These are phyloP conservation scores for Aspergillus felis DNA, from an alignment of 2,329 filamentous ascomycete species.

Conservation along the genomic window DNA sequence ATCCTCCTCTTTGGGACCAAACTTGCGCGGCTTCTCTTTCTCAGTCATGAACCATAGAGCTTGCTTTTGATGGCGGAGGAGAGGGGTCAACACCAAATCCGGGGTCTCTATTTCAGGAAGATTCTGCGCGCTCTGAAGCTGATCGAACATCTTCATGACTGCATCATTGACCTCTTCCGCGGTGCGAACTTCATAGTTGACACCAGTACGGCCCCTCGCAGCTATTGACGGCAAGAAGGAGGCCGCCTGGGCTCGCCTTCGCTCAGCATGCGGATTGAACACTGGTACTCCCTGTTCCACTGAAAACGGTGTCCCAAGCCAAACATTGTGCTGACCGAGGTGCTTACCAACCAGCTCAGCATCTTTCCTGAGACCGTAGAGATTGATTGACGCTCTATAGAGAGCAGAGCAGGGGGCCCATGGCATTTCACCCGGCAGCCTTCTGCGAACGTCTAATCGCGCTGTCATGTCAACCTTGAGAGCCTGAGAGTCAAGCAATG, in stretches of 20 bases:
- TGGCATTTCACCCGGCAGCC: constrained; percentile 58
- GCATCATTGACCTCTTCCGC: constrained; percentile 84
- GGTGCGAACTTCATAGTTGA: constrained; percentile 54
- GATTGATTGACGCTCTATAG: constrained; percentile 65
- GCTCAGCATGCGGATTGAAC: constrained; percentile 68
- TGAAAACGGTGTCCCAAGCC: constrained; percentile 62
- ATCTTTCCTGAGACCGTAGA: constrained; percentile 72
- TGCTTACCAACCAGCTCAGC: constrained; percentile 63
- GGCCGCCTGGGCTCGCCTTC: constrained; percentile 41
- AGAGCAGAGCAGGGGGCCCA: constrained; percentile 60
- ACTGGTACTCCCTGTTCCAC: constrained; percentile 67
- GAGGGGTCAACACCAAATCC: constrained; percentile 57
- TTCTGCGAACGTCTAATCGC: constrained; percentile 65
- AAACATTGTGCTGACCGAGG: constrained; percentile 63
- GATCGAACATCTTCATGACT: constrained; percentile 83
- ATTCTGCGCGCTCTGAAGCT: constrained; percentile 69
- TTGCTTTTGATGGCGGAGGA: constrained; percentile 86
- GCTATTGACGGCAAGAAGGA: constrained; percentile 17
- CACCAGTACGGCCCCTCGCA: constrained; percentile 20
- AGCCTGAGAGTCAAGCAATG: constrained; percentile 65
- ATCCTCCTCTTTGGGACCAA: constrained; percentile 55
- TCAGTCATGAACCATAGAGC: constrained; percentile 80
- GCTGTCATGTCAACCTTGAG: constrained; percentile 67
- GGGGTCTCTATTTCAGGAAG: constrained; percentile 70
- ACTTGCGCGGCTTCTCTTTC: constrained; percentile 66